These are phyloP conservation scores for Septoria petroselini DNA, from an alignment of 2,329 filamentous ascomycete species.

Conservation along the genomic window DNA sequence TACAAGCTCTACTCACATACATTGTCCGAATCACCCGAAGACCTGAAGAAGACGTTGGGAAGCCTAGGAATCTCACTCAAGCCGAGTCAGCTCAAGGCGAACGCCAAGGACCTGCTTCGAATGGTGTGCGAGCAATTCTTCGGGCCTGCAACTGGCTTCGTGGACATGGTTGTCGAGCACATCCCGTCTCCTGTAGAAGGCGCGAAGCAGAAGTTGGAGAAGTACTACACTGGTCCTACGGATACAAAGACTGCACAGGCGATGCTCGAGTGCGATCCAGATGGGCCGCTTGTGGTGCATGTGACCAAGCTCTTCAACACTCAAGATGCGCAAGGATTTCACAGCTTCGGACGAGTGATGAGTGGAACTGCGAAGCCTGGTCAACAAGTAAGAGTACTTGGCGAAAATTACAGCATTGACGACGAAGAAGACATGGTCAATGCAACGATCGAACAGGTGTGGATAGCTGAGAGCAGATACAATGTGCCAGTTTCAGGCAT, in stretches of 20 bases:
- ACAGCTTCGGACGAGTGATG: constrained; percentile 86
- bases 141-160: constrained; percentile 80
- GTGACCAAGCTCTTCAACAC: constrained; percentile 92
- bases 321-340: constrained; percentile 83
- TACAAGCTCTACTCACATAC: constrained; percentile 97
- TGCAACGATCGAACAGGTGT: constrained; percentile 79
- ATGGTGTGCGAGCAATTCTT: constrained; percentile 95
- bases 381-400: constrained; percentile 81
- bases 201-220: constrained; percentile 71
- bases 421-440: constrained; percentile 96
- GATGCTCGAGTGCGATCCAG: constrained; percentile 79
- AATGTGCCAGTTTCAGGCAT: constrained; percentile 88
- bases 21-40: constrained; percentile 82
- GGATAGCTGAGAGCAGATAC: constrained; percentile 89
- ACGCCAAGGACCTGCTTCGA: constrained; percentile 84
- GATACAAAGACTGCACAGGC: constrained; percentile 76
- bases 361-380: constrained; percentile 84
- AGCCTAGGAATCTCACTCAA: constrained; percentile 82
- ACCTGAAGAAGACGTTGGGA: constrained; percentile 74
- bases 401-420: constrained; percentile 92
- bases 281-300: constrained; percentile 87
- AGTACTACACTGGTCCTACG: constrained; percentile 86
- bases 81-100: constrained; percentile 84
- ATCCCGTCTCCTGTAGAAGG: constrained; percentile 82
- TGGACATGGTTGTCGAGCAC: constrained; percentile 91